phyloP scores from a whole-genome alignment of 139 green algal genomes.

The Tetradesmus obliquus region DNA sequence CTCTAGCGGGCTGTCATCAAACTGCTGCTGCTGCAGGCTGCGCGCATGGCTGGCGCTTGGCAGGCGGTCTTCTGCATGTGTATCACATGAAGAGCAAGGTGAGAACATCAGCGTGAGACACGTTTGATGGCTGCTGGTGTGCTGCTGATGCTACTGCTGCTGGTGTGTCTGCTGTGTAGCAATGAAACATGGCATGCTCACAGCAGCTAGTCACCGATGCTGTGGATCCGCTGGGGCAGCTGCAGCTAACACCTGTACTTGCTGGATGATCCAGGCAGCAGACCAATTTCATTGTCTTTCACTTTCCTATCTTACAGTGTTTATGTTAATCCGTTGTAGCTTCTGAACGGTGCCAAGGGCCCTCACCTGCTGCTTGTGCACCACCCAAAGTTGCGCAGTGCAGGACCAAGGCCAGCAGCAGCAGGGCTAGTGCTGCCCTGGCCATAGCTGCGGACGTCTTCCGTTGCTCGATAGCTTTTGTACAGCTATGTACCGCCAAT shows the following conservation, averaged over 20 bases:
- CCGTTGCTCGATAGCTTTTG: too few species aligned
- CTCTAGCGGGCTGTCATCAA: neutral
- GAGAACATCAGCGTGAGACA: neutral
- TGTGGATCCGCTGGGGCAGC: too few species aligned
- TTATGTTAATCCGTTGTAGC: too few species aligned
- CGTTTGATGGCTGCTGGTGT: neutral
- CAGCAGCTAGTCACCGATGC: too few species aligned
- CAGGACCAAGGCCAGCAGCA: neutral
- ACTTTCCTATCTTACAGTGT: too few species aligned
- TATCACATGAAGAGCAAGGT: neutral
- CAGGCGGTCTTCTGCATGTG: neutral
- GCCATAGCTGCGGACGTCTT: neutral
- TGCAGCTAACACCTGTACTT: too few species aligned
- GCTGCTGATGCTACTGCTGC: conserved; percentile 6
- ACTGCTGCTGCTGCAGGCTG: neutral
- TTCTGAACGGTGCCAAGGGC: neutral
- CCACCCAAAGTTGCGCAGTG: neutral
- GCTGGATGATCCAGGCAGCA: too few species aligned
- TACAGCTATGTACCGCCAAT: too few species aligned
- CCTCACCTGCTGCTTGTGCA: neutral
- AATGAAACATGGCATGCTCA: too few species aligned
- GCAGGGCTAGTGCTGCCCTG: neutral
- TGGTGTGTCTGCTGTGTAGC: neutral
- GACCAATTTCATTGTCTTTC: too few species aligned
- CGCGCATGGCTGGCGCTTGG: neutral